phyloP scores from a whole-genome alignment of 2,329 filamentous ascomycete species.

The Apiospora saccharicola region DNA sequence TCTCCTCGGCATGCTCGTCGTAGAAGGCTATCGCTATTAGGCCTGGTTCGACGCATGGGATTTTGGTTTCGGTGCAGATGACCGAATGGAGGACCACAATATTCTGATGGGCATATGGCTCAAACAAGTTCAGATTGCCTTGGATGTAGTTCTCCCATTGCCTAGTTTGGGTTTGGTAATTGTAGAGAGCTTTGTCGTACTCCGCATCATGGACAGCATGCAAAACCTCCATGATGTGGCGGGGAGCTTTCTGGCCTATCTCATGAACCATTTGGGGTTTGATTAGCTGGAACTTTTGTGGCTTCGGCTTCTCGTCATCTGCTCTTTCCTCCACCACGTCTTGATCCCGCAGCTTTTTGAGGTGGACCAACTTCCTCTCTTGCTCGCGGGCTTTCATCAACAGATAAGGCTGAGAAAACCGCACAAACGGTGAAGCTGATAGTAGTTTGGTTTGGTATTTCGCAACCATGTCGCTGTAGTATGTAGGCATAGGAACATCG shows the following conservation, averaged over 20 bases:
- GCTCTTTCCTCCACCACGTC: constrained; percentile 64
- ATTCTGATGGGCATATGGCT: constrained; percentile 94
- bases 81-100: constrained; percentile 94
- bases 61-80: constrained; percentile 91
- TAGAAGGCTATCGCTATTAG: constrained; percentile 94
- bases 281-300: constrained; percentile 86
- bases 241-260: constrained; percentile 79
- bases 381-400: constrained; percentile 92
- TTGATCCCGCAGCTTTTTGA: constrained; percentile 84
- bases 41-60: constrained; percentile 90
- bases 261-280: constrained; percentile 95
- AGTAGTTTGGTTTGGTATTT: constrained; percentile 93
- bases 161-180: constrained; percentile 91
- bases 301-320: constrained; percentile 67
- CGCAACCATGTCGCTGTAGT: constrained; percentile 93
- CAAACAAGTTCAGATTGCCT: constrained; percentile 87
- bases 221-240: constrained; percentile 89
- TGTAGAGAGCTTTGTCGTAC: constrained; percentile 92
- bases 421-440: constrained; percentile 95
- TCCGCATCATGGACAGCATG: constrained; percentile 96
- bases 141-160: constrained; percentile 97
- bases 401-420: constrained; percentile 92
- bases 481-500: constrained; percentile 85
- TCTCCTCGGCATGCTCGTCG: constrained; percentile 77
- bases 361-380: constrained; percentile 81